Evolutionary conservation across 306 rosid species (phyloP), one percentile per base, ranked within the genome.

Genomic region (Begonia masoniana): DNA sequence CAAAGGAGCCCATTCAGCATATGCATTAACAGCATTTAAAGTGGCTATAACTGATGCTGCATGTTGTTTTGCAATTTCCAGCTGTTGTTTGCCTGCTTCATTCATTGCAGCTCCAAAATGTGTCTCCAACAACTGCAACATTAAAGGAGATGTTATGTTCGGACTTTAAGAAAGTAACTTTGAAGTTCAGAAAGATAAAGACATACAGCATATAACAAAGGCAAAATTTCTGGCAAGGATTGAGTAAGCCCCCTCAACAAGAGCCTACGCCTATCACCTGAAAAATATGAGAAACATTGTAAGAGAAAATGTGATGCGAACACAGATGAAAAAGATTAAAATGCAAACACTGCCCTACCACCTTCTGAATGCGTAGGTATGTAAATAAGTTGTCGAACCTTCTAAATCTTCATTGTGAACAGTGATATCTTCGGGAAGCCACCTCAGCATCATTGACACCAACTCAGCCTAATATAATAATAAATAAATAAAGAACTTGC

Each of bases 401-500:
- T 91, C 99, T 63, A 91, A 75, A 73, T 91, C 99, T 74, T 91
- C 99, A 71, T 91, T 83, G 71, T 91, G 96, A 70, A 91, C 93
- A 2, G 96, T 81, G 70, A 86, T 83, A 61, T 91, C 99, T 76
- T 91, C 99, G 58, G 96, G 99, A 69, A 91, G 96, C 99, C 99
- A 91, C 80, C 96, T 81, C 69, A 91, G 81, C 88, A 71, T 77
- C 95, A 91, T 91, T 15, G 93, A 74, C 54, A 91, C 96, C 82
- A 91, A 79, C 82, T 91, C 96, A 65, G 93, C 99, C 99, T 91
- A 67, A 58, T 43, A 68, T 50, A 56, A 71, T 47, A 63, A 55
- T 46, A 47, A 43, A 31, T 19, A 67, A 1, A 57, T 35, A 47
- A 47, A 13, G 43, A 56, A 21, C 43, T 31, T 50, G 10, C 15